These are phyloP conservation scores for Vanrija sp. DNA, from an alignment of 1,284 basidiomycete genomes.

Conservation along the genomic window DNA sequence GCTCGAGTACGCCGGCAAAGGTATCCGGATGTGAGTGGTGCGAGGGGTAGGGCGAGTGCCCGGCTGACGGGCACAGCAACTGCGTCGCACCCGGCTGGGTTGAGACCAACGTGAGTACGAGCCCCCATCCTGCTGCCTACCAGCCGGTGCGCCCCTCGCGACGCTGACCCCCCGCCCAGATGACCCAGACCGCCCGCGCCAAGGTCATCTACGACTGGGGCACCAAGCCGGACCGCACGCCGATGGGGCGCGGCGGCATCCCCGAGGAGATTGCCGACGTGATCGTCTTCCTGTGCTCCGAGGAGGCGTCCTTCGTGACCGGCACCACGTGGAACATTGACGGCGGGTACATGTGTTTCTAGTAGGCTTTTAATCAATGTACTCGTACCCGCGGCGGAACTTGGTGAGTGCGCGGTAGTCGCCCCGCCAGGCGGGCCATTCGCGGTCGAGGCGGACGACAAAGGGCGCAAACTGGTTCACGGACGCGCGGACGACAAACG, in stretches of 20 bases:
- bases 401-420: too few relatives aligned
- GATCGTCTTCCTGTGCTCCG: conserved; percentile 23
- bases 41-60: background rate
- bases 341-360: conserved; percentile 24
- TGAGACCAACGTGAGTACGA: conserved; percentile 8
- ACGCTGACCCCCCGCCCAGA: too few relatives aligned
- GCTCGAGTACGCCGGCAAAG: conserved; percentile 11
- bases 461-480: too few relatives aligned
- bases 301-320: conserved; percentile 31
- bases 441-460: too few relatives aligned
- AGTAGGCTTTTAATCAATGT: background rate
- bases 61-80: conserved; percentile 2
- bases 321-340: conserved; percentile 29
- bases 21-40: conserved; percentile 13
- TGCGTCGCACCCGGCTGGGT: conserved; percentile 15
- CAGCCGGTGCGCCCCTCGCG: too few relatives aligned
- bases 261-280: conserved; percentile 35
- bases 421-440: too few relatives aligned
- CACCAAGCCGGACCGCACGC: conserved; percentile 16
- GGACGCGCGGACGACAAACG: too few relatives aligned
- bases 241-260: conserved; percentile 27
- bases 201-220: conserved; percentile 15
- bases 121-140: too few relatives aligned
- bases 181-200: conserved; percentile 24
- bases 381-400: too few relatives aligned